Evolutionary conservation across 2,329 filamentous ascomycete species (phyloP).

Genomic region (Leptographium procerum): DNA sequence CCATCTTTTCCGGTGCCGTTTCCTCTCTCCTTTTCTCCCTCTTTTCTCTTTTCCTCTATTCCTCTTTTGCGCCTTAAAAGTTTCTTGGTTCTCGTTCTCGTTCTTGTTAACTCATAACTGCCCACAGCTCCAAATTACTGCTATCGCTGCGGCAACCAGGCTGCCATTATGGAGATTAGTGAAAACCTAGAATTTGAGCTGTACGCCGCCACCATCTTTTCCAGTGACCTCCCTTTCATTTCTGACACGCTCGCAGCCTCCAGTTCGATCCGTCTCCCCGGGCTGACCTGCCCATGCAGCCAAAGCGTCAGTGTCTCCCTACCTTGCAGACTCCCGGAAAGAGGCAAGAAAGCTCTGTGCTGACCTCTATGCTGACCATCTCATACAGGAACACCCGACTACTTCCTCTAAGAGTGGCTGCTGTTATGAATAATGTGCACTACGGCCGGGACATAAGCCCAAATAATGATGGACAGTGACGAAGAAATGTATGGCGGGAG

Average conservation of each 20-base stretch:
- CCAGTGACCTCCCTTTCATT: neutral
- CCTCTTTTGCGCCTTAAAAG: neutral
- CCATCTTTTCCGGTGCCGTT: neutral
- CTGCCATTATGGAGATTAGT: neutral
- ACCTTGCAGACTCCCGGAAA: too few relatives aligned
- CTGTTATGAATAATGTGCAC: neutral
- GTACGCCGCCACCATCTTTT: neutral
- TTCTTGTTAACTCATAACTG: too few relatives aligned
- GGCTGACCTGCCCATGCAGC: neutral
- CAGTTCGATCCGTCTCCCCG: neutral
- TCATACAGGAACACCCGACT: neutral
- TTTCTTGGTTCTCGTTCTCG: too few relatives aligned
- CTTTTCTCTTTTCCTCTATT: neutral
- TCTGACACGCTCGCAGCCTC: neutral
- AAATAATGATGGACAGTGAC: too few relatives aligned
- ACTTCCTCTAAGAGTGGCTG: neutral
- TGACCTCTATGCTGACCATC: neutral
- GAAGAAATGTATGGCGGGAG: too few relatives aligned
- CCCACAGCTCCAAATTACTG: neutral
- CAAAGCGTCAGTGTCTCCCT: neutral
- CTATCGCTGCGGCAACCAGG: slow-evolving; percentile 1
- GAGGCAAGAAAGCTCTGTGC: too few relatives aligned
- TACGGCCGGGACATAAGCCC: neutral
- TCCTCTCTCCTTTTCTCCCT: neutral
- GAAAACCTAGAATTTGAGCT: neutral